A percentile compares a stretch with the other conserved stretches of the same genome.
phyloP scores from a whole-genome alignment of 371 early-diverging fungal genomes.

The Modicella reniformis region DNA sequence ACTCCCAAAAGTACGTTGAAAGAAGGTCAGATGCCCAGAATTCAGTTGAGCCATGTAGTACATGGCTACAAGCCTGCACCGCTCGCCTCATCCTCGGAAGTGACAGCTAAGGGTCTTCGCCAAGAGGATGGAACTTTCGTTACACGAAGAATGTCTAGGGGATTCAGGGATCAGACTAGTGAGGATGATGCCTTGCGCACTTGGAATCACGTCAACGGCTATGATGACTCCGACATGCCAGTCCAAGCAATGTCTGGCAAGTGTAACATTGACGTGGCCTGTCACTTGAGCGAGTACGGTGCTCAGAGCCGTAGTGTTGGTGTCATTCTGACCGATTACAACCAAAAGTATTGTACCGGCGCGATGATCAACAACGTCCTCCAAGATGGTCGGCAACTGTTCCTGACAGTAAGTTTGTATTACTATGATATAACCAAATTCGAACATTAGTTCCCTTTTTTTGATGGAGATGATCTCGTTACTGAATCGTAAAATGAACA shows the following conservation, averaged over 20 bases:
- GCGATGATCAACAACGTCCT: constrained; percentile 60
- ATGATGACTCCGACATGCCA: constrained; percentile 10
- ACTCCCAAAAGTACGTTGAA: constrained; percentile 17
- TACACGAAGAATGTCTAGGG: constrained; percentile 1
- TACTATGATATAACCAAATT: background rate
- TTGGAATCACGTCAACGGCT: constrained; percentile 4
- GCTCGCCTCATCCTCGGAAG: constrained; percentile 36
- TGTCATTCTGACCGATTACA: constrained; percentile 59
- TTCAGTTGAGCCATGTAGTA: constrained; percentile 55
- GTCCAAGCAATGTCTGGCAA: constrained; percentile 54
- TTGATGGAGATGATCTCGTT: background rate
- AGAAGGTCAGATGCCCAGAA: constrained; percentile 26
- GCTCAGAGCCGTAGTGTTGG: constrained; percentile 60
- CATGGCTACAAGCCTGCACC: constrained; percentile 58
- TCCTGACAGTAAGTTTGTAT: constrained; percentile 57
- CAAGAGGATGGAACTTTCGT: constrained; percentile 30
- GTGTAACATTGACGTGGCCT: constrained; percentile 62
- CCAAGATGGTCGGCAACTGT: constrained; percentile 61
- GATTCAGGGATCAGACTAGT: constrained; percentile 25
- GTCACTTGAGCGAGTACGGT: constrained; percentile 51
- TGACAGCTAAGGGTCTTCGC: constrained; percentile 29
- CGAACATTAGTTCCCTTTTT: background rate
- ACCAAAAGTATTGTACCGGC: constrained; percentile 63
- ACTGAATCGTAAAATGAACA: background rate
- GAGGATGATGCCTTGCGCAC: background rate